Conservation (phyloP, 306 rosid genomes). For the Lablab purpureus region DNA sequence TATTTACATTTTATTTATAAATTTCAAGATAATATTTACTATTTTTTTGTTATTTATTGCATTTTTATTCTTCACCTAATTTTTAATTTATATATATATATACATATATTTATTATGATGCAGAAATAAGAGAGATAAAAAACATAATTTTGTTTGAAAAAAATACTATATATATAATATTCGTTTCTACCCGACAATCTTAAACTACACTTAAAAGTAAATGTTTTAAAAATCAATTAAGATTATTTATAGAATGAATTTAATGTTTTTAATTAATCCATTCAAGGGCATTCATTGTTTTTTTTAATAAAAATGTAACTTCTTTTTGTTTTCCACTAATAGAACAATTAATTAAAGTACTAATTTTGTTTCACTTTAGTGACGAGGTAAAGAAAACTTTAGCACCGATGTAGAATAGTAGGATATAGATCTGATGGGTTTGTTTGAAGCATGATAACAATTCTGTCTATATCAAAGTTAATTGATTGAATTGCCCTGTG, state of each 20-base stretch:
- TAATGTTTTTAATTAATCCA: not conserved
- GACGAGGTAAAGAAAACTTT: constrained; percentile 28
- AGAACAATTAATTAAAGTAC: not conserved
- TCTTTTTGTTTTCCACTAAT: constrained; percentile 3
- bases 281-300: not conserved
- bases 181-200: too few relatives aligned
- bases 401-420: not conserved
- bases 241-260: not conserved
- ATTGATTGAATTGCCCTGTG: constrained; percentile 37
- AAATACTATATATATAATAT: too few relatives aligned
- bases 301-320: not conserved
- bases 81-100: too few relatives aligned
- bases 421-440: constrained; percentile 31
- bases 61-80: too few relatives aligned
- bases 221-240: not conserved
- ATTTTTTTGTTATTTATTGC: too few relatives aligned
- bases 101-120: too few relatives aligned
- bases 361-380: constrained; percentile 30
- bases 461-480: constrained; percentile 19
- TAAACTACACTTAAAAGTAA: too few relatives aligned
- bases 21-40: too few relatives aligned
- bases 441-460: constrained; percentile 15
- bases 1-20: too few relatives aligned
- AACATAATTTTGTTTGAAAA: too few relatives aligned
- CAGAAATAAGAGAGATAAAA: too few relatives aligned